phyloP scores from a whole-genome alignment of 192 early-diverging fungal species.

The Gigaspora rosea region DNA sequence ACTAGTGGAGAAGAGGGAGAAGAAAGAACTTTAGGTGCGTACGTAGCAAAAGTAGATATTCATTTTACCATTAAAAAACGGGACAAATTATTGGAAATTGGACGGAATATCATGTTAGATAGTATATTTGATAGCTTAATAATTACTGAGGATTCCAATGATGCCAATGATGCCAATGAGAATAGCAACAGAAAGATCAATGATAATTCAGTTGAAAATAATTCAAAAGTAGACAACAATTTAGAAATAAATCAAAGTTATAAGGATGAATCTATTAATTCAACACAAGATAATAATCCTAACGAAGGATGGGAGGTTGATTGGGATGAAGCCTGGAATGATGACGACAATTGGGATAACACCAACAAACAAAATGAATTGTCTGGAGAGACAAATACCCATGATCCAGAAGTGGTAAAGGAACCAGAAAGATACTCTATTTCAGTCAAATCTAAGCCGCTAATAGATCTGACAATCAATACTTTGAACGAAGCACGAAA shows the following conservation, averaged over 20 bases:
- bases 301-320: slow-evolving; percentile 37
- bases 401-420: neutral
- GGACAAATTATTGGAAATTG: slow-evolving; percentile 45
- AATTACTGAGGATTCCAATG: slow-evolving; percentile 30
- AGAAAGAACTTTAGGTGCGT: slow-evolving; percentile 33
- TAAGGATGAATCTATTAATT: neutral
- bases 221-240: neutral
- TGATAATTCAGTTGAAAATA: neutral
- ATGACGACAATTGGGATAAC: neutral
- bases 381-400: neutral
- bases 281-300: neutral
- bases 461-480: slow-evolving; percentile 18
- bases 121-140: slow-evolving; percentile 46
- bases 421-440: slow-evolving; percentile 18
- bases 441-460: slow-evolving; percentile 17
- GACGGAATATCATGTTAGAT: slow-evolving; percentile 50
- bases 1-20: slow-evolving; percentile 37
- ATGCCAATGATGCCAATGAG: neutral
- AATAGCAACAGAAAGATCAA: neutral
- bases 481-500: slow-evolving; percentile 18
- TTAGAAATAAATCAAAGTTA: neutral
- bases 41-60: slow-evolving; percentile 52
- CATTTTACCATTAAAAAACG: slow-evolving; percentile 51
- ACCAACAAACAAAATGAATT: neutral
- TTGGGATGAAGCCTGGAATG: slow-evolving; percentile 27